Conservation (phyloP, 2,329 filamentous ascomycete species). For the Parafenestella ontariensis region DNA sequence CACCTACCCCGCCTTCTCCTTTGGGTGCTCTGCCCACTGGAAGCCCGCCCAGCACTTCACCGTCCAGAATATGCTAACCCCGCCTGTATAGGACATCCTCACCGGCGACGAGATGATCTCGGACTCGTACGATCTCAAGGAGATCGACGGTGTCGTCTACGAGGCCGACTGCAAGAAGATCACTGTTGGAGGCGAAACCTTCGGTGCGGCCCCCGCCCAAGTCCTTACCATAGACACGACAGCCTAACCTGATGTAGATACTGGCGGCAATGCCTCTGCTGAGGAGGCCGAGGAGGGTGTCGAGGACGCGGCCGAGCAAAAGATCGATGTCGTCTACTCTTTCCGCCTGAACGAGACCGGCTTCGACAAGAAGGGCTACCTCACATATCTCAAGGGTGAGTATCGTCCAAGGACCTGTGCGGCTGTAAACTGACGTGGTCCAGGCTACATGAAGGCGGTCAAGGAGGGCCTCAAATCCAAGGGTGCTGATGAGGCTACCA, state of each 20-base stretch:
- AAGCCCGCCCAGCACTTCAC: constrained; percentile 4
- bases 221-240: not conserved
- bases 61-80: constrained; percentile 15
- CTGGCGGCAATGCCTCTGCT: constrained; percentile 94
- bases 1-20: constrained; percentile 34
- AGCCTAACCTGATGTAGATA: constrained; percentile 62
- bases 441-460: constrained; percentile 91
- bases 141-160: constrained; percentile 80
- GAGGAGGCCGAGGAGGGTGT: constrained; percentile 81
- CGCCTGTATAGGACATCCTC: constrained; percentile 75
- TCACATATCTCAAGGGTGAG: constrained; percentile 82
- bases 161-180: constrained; percentile 95
- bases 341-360: constrained; percentile 83
- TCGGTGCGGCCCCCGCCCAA: constrained; percentile 62
- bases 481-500: constrained; percentile 66
- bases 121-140: constrained; percentile 86
- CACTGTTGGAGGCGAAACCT: constrained; percentile 73
- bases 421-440: constrained; percentile 7
- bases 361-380: constrained; percentile 90
- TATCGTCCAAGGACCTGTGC: not conserved
- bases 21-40: constrained; percentile 13
- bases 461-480: constrained; percentile 75
- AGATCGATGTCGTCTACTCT: constrained; percentile 92
- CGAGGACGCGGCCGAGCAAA: constrained; percentile 74
- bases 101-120: constrained; percentile 95